Conservation (phyloP, 805 yeast genomes). For the Vanderwaltozyma tropicalis region DNA sequence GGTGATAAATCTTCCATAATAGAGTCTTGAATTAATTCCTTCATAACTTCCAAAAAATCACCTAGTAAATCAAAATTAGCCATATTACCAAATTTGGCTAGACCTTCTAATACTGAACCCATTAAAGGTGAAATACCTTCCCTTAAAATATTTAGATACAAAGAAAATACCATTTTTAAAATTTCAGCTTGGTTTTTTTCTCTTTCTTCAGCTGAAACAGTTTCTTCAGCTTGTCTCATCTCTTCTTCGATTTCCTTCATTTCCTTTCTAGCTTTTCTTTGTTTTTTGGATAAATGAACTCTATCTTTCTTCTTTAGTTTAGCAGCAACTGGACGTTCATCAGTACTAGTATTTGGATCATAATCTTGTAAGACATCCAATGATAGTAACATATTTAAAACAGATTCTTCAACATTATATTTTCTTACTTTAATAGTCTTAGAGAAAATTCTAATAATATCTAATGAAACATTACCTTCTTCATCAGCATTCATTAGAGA, state of each 20-base stretch:
- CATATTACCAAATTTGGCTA: slow-evolving; percentile 83
- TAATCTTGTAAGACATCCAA: slow-evolving; percentile 58
- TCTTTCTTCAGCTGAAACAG: slow-evolving; percentile 78
- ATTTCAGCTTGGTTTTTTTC: slow-evolving; percentile 79
- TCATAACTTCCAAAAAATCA: slow-evolving; percentile 79
- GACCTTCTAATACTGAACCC: slow-evolving; percentile 85
- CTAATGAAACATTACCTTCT: slow-evolving; percentile 71
- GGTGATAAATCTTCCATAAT: slow-evolving; percentile 37
- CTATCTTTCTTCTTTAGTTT: slow-evolving; percentile 77
- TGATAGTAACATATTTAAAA: slow-evolving; percentile 61
- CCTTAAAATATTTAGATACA: slow-evolving; percentile 70
- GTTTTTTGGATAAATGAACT: slow-evolving; percentile 83
- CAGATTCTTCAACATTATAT: slow-evolving; percentile 75
- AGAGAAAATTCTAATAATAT: slow-evolving; percentile 54
- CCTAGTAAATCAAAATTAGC: slow-evolving; percentile 89
- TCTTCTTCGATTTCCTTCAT: slow-evolving; percentile 82
- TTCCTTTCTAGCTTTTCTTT: slow-evolving; percentile 80
- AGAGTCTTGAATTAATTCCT: slow-evolving; percentile 59
- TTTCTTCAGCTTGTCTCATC: slow-evolving; percentile 74
- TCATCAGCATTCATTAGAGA: slow-evolving; percentile 68
- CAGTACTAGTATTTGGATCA: slow-evolving; percentile 50
- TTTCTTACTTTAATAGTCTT: slow-evolving; percentile 65
- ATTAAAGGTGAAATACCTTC: slow-evolving; percentile 53
- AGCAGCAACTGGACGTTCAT: slow-evolving; percentile 33
- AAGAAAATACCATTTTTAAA: slow-evolving; percentile 55